Evolutionary conservation across 129 eudicot genomes (phyloP), one percentile per base, ranked within the genome.

Genomic region (Smallanthus sonchifolius): DNA sequence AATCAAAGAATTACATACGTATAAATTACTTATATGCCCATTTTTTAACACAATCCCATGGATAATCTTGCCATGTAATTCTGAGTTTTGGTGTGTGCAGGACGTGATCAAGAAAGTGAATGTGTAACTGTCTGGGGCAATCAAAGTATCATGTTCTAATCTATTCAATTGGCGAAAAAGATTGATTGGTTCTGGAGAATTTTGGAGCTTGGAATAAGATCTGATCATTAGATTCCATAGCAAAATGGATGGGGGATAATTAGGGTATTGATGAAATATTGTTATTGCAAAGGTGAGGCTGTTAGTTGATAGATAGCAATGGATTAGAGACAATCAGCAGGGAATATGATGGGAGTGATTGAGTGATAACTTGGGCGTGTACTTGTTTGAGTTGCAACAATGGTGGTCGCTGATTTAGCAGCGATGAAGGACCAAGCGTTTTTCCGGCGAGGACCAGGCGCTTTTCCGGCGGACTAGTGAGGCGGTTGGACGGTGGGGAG

Each of bases 91-190:
- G 56, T 80, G 91, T 15, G 89, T 81, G 81, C 92, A 93, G 3
- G 91, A 86, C 13, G 91, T 90, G 74, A 93, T 78, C 36, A 90
- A 84, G 83, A 90, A 93, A 65, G 90, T 90, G 73, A 83, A 88
- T 2, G 96, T 90, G 69, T 84, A 90, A 28, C 83, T 78, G 56
- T 90, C 96, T 0, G 98, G 87, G 6, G 48, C 68, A 74, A 84
- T 81, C 11, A n/a, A 32, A 36, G 60, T 7, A 30, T 34, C 34
- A n/a, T 69, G 37, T 7, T 57, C 52, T 45, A 73, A 10, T 4
- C 62, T 44, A 37, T 81, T 67, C 91, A 94, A 77, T 48, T 40
- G 83, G 72, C 81, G 78, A 54, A 88, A 86, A 61, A 88, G 76
- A 19, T 16, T 34, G 76, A 88, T 51, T 7, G 97, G 70, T 59